A percentile compares a stretch with the other conserved stretches of the same genome.
Evolutionary conservation across 805 yeast genomes (phyloP).

Genomic region (Scheffersomyces stipitis): DNA sequence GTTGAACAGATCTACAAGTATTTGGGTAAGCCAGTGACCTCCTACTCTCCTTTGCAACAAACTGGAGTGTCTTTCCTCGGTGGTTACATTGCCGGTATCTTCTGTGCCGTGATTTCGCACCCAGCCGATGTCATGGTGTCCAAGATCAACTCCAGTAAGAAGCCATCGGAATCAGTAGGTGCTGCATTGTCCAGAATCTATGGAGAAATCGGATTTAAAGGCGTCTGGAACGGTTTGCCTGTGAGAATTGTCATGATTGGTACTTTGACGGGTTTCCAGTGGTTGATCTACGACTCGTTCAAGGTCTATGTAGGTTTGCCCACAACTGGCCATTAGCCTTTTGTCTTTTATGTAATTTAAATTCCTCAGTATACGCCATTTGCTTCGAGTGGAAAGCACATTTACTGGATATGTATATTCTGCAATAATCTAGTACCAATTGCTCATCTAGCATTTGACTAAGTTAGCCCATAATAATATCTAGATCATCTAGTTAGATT

Average conservation of each 20-base stretch:
- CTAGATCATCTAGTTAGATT: too few species aligned
- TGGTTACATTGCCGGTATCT: conserved; percentile 96
- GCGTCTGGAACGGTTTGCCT: conserved; percentile 93
- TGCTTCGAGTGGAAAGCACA: neutral
- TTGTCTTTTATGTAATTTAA: too few species aligned
- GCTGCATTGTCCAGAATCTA: conserved; percentile 75
- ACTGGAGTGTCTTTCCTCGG: conserved; percentile 94
- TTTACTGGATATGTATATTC: neutral
- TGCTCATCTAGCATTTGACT: too few species aligned
- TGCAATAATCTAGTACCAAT: neutral
- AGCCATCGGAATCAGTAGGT: conserved; percentile 63
- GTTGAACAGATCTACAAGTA: conserved; percentile 75
- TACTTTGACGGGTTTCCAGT: conserved; percentile 94
- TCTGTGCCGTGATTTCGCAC: conserved; percentile 94
- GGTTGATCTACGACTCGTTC: conserved; percentile 95
- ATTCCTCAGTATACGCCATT: neutral
- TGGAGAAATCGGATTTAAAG: conserved; percentile 78
- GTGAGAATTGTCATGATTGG: conserved; percentile 97
- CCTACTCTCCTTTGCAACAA: conserved; percentile 73
- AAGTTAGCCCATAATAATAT: too few species aligned
- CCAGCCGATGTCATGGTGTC: conserved; percentile 99
- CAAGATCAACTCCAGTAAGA: conserved; percentile 75
- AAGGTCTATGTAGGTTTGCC: conserved; percentile 94
- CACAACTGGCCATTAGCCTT: conserved; percentile 66
- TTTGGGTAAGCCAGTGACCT: conserved; percentile 70